Base-by-base conservation (phyloP, 352 stramenopile genomes). In the Pythium volutum region DNA sequence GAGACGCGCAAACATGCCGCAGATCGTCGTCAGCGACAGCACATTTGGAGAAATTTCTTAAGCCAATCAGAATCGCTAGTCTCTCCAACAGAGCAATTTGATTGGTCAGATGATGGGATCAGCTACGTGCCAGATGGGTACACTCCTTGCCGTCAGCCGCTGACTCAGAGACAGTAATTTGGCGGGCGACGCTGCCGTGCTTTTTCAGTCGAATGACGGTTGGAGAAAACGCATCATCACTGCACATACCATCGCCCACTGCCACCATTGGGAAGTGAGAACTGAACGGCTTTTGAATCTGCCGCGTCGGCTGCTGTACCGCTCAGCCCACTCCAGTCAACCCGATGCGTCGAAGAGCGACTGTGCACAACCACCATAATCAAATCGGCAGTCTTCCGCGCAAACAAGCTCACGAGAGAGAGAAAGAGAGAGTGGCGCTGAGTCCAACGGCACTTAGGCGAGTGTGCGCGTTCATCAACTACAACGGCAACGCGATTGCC, bases 101-200 rank as follows among this genome's bases (percentile, higher is more conserved):
- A 50, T 50, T 50, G 43, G 43, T 29, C 18, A 6, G 18, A 50
- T 16, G 20, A 29, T 11, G 20, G 20, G 43, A 50, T 26, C 43
- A 25, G 43, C 29, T 50, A 29, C 43, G 43, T 43, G 2, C 34
- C 48, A 36, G 20, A 55, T 55, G 48, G 48, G 29, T 55, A 42
- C 48, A 55, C 48, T 43, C n/a, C n/a, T n/a, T n/a, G n/a, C n/a
- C n/a, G n/a, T n/a, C n/a, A n/a, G n/a, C n/a, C n/a, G n/a, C n/a
- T n/a, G n/a, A n/a, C n/a, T n/a, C n/a, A n/a, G n/a, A n/a, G n/a
- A n/a, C n/a, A n/a, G n/a, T n/a, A n/a, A n/a, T n/a, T n/a, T n/a
- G n/a, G n/a, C n/a, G n/a, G n/a, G n/a, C n/a, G n/a, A n/a, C n/a
- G n/a, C n/a, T n/a, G n/a, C n/a, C n/a, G n/a, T 29, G 46, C 6